Base-by-base conservation (phyloP, 768 basidiomycete genomes). In the Lentinus tigrinus region DNA sequence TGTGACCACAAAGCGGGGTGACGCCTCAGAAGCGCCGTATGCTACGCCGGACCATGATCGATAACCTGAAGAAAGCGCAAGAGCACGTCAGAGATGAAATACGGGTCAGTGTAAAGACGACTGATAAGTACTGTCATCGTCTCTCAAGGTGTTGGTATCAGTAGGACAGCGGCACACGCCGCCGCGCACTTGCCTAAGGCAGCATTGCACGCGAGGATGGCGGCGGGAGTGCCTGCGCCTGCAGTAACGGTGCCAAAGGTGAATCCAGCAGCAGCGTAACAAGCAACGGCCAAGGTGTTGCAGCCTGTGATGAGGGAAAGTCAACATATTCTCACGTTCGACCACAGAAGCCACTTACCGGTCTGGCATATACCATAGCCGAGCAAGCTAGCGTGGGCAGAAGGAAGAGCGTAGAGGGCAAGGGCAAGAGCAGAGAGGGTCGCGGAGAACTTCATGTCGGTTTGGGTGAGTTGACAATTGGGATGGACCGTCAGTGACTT, bases 241-340 rank as follows among this genome's bases (percentile, higher is more conserved):
- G 75, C 77, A 9, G 74, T 52, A 40, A 78, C 63, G 4, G 77
- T 78, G 6, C 79, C 80, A 56, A 80, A 81, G 0, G 72, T 74
- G 21, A n/a, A 27, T 1, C 58, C 58, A 4, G 52, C 58, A 8
- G 44, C 58, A n/a, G 47, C 46, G 39, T 59, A 59, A 39, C 58
- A 59, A 8, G 52, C 52, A 21, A 49, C 43, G n/a, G 38, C 57
- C 16, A 58, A 2, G 6, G 50, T 6, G 47, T 54, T 59, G 39
- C 52, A 59, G 16, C 57, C 57, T 59, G n/a, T n/a, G n/a, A n/a
- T n/a, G n/a, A 43, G 31, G 4, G 31, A 14, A 21, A 13, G 13
- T 9, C n/a, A 5, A 49, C 19, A 14, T 8, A 8, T 7, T 1
- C 3, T 24, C 24, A 19, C 5, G 2, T 36, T 21, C 3, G 40